phyloP scores from a whole-genome alignment of 176 grass and related monocot genomes.

The Rhynchospora pubera region DNA sequence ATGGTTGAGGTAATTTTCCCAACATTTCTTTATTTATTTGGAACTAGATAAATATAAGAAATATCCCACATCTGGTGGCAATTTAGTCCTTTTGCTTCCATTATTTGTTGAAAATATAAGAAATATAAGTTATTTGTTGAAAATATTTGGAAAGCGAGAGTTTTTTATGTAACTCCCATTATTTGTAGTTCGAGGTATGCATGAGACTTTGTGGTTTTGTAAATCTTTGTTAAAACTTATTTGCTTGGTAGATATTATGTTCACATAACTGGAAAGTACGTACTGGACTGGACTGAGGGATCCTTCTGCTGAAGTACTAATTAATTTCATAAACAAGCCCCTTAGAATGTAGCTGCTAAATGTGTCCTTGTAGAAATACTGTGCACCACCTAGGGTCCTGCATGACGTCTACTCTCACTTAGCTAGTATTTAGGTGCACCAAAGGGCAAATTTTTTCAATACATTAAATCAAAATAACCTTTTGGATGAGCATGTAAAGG shows the following conservation, averaged over 20 bases:
- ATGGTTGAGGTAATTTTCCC: conserved; percentile 28
- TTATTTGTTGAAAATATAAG: background rate
- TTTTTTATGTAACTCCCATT: background rate
- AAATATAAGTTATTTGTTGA: no score
- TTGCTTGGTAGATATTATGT: background rate
- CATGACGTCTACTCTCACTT: no score
- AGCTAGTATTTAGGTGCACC: no score
- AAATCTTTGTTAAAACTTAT: background rate
- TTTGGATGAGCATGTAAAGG: background rate
- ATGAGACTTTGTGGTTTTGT: background rate
- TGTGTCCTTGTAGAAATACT: background rate
- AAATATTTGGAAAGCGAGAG: background rate
- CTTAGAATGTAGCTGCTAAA: background rate
- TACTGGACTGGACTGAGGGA: background rate
- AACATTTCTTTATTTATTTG: background rate
- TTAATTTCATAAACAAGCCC: background rate
- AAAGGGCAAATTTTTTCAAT: no score
- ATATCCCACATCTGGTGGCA: background rate
- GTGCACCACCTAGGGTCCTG: no score
- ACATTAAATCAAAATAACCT: no score
- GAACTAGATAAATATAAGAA: background rate
- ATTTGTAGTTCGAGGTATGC: background rate
- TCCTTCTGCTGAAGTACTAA: background rate
- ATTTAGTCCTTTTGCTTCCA: background rate
- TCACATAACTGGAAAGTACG: background rate